These are phyloP conservation scores for Diversispora epigaea DNA, from an alignment of 192 early-diverging fungal species.

Conservation along the genomic window DNA sequence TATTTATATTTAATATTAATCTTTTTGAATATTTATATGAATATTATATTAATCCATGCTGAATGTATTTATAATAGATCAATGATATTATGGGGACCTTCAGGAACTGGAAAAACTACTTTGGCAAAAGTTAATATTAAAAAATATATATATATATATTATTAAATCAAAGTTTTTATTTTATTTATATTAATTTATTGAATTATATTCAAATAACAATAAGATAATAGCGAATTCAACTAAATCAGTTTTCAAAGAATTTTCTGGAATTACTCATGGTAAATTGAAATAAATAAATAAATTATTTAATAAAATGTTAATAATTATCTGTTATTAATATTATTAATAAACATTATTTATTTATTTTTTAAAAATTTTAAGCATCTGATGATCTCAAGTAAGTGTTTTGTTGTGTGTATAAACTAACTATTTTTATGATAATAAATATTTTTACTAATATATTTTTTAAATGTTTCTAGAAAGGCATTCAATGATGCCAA, in stretches of 20 bases:
- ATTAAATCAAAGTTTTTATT: neutral
- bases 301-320: neutral
- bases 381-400: neutral
- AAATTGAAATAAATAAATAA: neutral
- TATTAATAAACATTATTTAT: too few species aligned
- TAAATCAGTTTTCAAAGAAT: slow-evolving; percentile 48
- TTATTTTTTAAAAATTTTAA: neutral
- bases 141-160: neutral
- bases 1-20: neutral
- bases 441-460: neutral
- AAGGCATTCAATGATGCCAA: slow-evolving; percentile 72
- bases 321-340: neutral
- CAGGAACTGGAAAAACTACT: slow-evolving; percentile 44
- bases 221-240: slow-evolving; percentile 53
- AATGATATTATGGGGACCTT: slow-evolving; percentile 73
- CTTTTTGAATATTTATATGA: too few species aligned
- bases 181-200: neutral
- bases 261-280: slow-evolving; percentile 56
- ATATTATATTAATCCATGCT: neutral
- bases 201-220: neutral
- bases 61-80: slow-evolving; percentile 39
- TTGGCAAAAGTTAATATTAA: slow-evolving; percentile 32
- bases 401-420: neutral
- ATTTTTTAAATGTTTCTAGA: slow-evolving; percentile 28
- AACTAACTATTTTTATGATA: neutral